Evolutionary conservation across 2,329 filamentous ascomycete genomes (phyloP).

Genomic region (Didymella pomorum): DNA sequence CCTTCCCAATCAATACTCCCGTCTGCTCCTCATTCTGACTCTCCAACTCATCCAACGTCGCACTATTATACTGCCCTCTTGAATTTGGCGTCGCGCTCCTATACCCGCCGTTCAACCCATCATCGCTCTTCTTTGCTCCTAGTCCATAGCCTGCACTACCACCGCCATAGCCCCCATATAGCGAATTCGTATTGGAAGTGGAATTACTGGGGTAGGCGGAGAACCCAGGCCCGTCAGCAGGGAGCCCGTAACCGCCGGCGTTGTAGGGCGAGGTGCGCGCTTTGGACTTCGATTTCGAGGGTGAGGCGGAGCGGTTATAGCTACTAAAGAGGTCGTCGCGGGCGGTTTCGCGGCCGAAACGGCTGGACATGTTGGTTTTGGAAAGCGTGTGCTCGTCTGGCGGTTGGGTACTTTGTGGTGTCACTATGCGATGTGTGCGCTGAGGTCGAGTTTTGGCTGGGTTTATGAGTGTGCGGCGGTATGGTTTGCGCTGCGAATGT

Average conservation of each 20-base stretch:
- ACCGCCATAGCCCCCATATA: conserved; percentile 11
- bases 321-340: conserved; percentile 52
- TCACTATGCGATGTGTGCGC: not conserved
- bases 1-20: conserved; percentile 89
- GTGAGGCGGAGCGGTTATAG: conserved; percentile 50
- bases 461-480: not conserved
- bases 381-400: not conserved
- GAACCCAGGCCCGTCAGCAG: conserved; percentile 22
- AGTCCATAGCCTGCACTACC: not conserved
- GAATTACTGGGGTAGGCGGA: conserved; percentile 46
- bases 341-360: conserved; percentile 32
- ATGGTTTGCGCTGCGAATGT: not conserved
- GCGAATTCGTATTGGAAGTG: conserved; percentile 16
- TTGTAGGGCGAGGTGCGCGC: conserved; percentile 29
- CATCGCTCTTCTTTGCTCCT: not conserved
- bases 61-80: conserved; percentile 82
- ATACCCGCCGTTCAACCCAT: conserved; percentile 8
- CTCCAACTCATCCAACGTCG: conserved; percentile 90
- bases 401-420: not conserved
- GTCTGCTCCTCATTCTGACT: conserved; percentile 93
- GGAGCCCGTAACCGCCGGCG: conserved; percentile 17
- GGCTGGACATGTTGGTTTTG: conserved; percentile 30
- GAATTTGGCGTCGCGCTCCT: conserved; percentile 56
- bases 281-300: conserved; percentile 46
- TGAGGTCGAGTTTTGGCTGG: too few relatives aligned